Evolutionary conservation across 2,329 filamentous ascomycete genomes (phyloP), one percentile per base, ranked within the genome.

Genomic region (Stachybotrys chartarum): DNA sequence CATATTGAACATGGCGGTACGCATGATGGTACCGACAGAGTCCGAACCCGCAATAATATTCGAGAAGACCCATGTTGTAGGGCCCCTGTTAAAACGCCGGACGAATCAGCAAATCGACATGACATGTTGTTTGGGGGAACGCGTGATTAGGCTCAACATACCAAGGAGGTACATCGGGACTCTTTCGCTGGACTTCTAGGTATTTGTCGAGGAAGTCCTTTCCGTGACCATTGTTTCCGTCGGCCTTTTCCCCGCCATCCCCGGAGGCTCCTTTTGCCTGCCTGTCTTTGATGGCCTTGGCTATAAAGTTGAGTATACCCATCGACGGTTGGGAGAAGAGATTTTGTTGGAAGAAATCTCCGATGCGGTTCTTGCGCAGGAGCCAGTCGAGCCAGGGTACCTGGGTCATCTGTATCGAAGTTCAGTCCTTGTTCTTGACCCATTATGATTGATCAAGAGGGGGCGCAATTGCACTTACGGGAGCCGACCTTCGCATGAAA

Each of bases 51-150:
- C 60, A 39, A 57, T 66, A 51, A 62, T 57, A 35, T 61, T 57
- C 10, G 68, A 68, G 50, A 66, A 66, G 0, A 65, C 66, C 68
- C 68, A 70, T 10, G 66, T 62, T 4, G 55, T 63, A 3, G 59
- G 52, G 18, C 51, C 57, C 61, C 66, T 67, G 17, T 48, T 45
- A 45, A 7, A 12, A 7, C 12, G 35, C 35, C 12, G 7, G 35
- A 7, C 12, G 35, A 39, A n/a, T 47, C 45, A 47, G 39, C 16
- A 44, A 44, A 10, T 16, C 16, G 39, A 8, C 39, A 44, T 44
- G 39, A 45, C 24, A 31, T 51, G 14, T 31, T 46, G 39, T 44
- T 16, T 44, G 39, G 16, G 39, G 39, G 39, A 44, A 16, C 8
- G 39, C 16, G 39, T n/a, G n/a, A n/a, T n/a, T n/a, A n/a, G n/a